Conservation (phyloP, 176 grass and related monocot genomes). For the Poa annua region DNA sequence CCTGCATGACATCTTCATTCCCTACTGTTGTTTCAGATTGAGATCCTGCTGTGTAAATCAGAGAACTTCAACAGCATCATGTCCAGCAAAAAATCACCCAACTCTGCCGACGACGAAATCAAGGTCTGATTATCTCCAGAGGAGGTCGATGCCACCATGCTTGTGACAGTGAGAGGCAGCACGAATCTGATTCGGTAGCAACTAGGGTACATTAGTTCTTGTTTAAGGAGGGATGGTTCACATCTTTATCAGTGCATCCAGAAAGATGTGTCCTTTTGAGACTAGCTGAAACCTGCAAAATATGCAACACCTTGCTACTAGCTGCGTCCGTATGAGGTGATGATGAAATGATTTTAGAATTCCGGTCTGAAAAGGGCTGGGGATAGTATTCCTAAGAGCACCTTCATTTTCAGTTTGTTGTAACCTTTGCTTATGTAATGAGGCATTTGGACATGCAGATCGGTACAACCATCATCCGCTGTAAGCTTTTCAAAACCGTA, state of each 20-base stretch:
- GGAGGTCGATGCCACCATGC: conserved; percentile 27
- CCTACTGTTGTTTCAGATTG: conserved; percentile 58
- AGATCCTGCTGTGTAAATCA: conserved; percentile 81
- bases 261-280: not conserved
- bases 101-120: conserved; percentile 52
- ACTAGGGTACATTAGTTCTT: conserved; percentile 45
- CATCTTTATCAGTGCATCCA: conserved; percentile 16
- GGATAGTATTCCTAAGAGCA: conserved; percentile 23
- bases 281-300: conserved; percentile 27
- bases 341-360: conserved; percentile 31
- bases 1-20: not conserved
- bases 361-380: not conserved
- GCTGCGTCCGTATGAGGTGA: conserved; percentile 35
- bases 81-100: conserved; percentile 55
- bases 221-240: conserved; percentile 35
- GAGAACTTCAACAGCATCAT: conserved; percentile 69
- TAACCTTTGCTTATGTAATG: conserved; percentile 28
- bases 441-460: conserved; percentile 17
- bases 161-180: conserved; percentile 28
- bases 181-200: conserved; percentile 20
- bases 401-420: conserved; percentile 18
- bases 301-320: conserved; percentile 9
- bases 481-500: conserved; percentile 23
- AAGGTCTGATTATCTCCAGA: conserved; percentile 43
- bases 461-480: not conserved